Evolutionary conservation across 2,329 filamentous ascomycete genomes (phyloP), one percentile per base, ranked within the genome.

Genomic region (Fusarium nygamai): DNA sequence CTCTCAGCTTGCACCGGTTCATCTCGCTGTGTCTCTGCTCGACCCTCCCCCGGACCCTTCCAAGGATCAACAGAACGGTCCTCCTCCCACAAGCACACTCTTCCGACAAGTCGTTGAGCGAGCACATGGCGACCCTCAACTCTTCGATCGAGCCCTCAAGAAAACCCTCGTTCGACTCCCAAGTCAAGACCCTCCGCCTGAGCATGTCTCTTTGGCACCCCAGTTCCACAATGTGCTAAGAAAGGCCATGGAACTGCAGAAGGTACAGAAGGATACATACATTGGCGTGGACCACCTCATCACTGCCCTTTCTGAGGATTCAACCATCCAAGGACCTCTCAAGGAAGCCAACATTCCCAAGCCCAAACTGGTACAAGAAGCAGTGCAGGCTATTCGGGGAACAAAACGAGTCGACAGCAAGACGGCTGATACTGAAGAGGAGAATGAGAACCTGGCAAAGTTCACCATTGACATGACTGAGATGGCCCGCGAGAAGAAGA

Each of bases 391-490:
- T 67, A 98, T 99, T 78, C 92, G 96, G 73, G 96, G 96, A 70
- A 98, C 95, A 47, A 94, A 92, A 85, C 90, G 96, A 73, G 95
- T 99, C 47, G 96, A 99, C 84, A 97, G 94, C 69, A 98, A 97
- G 86, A 98, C 94, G 8, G 96, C 96, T 63, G 96, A 99, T 84
- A 92, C 92, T 0, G 96, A 98, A 83, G 88, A 93, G 79, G 96
- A 98, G 79, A 94, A 95, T 79, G 96, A 99, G 84, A 98, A 98
- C 81, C 87, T 99, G 69, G 94, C 95, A 86, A 99, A 98, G 80
- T 99, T 98, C 84, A 98, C 96, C 64, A 96, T 98, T 79, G 96
- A 99, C 84, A 97, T 99, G 95, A 99, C 96, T 17, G 89, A 94
- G 57, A 92, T 98, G 92, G 96, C 96, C 69, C 90, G 95, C 82